Evolutionary conservation across 495 filamentous ascomycete genomes (phyloP), one percentile per base, ranked within the genome.

Genomic region (Thozetella sp.): DNA sequence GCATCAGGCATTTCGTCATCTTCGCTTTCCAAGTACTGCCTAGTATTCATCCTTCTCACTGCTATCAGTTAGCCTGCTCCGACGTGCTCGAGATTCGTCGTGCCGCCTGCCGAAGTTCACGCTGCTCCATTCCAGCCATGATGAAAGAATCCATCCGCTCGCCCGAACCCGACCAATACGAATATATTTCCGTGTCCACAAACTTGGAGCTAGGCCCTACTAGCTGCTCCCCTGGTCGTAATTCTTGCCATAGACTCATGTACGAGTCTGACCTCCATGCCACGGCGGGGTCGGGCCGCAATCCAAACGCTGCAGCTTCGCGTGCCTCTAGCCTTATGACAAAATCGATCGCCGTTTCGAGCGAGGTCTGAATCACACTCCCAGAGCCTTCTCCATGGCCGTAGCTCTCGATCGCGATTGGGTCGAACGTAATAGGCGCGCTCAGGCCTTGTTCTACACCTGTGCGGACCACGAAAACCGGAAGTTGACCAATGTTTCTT

Each of bases 371-470:
- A 17, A 17, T 17, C 30, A 37, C 17, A n/a, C n/a, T n/a, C n/a
- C n/a, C n/a, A n/a, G n/a, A n/a, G 30, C 30, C 30, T 6, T 6
- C 9, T 17, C 6, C 9, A 17, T 37, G 6, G 6, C 30, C 30
- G 17, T 37, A 37, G 30, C 17, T 17, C 30, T 55, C 22, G 25
- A 19, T 40, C n/a, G 43, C 15, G 25, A 61, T 57, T 26, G 59
- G 57, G 2, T 65, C 55, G 52, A 70, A 67, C 34, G 56, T 66
- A 45, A 70, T 67, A 10, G 63, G 65, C 54, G 59, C 65, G 59
- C 67, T 67, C 24, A 66, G 63, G 19, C 54, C 46, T 56, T 60
- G 27, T 62, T 63, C 60, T 22, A 63, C 26, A 23, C 60, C 65
- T 1, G 63, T 70, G 50, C 56, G 56, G n/a, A 58, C 55, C 22